A percentile compares a stretch with the other conserved stretches of the same genome.
These are phyloP conservation scores for Colletotrichum graminicola DNA, from an alignment of 2,329 filamentous ascomycete species.

Conservation along the genomic window DNA sequence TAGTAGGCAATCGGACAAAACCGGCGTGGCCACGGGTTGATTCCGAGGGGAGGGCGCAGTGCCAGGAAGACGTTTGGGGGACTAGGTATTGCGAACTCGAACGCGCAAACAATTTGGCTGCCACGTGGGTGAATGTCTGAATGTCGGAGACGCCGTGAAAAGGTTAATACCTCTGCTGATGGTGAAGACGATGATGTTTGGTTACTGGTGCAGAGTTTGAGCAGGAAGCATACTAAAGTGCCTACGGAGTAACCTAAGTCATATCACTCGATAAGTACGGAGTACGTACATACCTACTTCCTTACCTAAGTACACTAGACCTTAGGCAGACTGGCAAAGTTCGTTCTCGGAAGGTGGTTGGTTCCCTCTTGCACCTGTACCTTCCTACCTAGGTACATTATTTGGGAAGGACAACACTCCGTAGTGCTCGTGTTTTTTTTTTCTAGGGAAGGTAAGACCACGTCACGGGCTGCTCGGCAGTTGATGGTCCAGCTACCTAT, in stretches of 20 bases:
- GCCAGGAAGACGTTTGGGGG: no score
- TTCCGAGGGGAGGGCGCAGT: constrained; percentile 4
- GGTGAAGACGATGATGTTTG: background rate
- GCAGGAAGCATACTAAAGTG: no score
- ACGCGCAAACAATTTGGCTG: background rate
- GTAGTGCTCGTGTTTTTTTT: background rate
- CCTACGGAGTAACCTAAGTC: no score
- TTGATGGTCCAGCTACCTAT: no score
- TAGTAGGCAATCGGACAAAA: constrained; percentile 21
- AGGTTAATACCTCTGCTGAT: background rate
- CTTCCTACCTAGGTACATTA: no score
- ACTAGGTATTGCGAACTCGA: no score
- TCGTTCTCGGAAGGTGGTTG: background rate
- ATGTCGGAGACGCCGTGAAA: background rate
- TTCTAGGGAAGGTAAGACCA: background rate
- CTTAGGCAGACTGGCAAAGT: background rate
- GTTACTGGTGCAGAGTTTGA: background rate
- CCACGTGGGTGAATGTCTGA: background rate
- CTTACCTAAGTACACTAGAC: no score
- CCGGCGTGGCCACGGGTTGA: constrained; percentile 16
- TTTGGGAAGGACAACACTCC: no score
- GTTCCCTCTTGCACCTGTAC: background rate
- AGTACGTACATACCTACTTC: no score
- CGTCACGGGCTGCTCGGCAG: no score
- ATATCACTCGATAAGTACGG: no score